Base-by-base conservation (phyloP, 352 stramenopile species). In the Globisporangium apiculatum region DNA sequence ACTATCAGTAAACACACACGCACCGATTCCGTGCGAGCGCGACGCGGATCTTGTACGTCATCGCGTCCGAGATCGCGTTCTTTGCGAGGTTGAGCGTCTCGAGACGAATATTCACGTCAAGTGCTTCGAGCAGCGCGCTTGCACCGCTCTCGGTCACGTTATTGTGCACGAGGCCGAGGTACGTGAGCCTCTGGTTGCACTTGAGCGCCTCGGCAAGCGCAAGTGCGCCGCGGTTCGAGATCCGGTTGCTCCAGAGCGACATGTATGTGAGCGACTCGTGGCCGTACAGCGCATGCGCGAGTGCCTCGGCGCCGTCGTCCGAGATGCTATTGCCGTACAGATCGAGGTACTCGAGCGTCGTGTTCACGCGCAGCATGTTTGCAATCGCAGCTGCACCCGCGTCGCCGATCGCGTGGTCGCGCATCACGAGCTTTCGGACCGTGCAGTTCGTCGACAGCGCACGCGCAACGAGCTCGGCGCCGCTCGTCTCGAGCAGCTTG, bases 341-440 rank as follows among this genome's bases (percentile, higher is more conserved):
- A 41, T 91, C 78, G 54, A 93, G 59, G 51, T 76, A 76, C 62
- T 88, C 67, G 17, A 92, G 57, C 42, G 80, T 89, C 36, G 68
- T 66, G 66, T 90, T 92, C 58, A 65, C 69, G 50, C 79, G 80
- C 49, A 90, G 61, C 80, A 89, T 89, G 42, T 86, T 79, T 7
- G 80, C 75, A 41, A 92, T 72, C 36, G 80, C 80, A 8, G 72
- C 55, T 0, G 78, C 83, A 6, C 83, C 78, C 5, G 75, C 62
- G 65, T 90, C 80, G 18, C 75, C 78, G 12, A 92, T 88, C 11
- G 64, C 65, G 60, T 92, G 83, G 55, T 92, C 77, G 14, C 73
- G 74, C 52, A 91, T 72, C 49, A 87, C 56, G 41, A 91, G 74
- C 18, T 73, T 78, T 12, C 69, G 71, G 35, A 91, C 79, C 2